Percentiles rank a stretch among this genome's conserved stretches.
Conservation (phyloP, 176 grass and related monocot species). For the Avena sativa region DNA sequence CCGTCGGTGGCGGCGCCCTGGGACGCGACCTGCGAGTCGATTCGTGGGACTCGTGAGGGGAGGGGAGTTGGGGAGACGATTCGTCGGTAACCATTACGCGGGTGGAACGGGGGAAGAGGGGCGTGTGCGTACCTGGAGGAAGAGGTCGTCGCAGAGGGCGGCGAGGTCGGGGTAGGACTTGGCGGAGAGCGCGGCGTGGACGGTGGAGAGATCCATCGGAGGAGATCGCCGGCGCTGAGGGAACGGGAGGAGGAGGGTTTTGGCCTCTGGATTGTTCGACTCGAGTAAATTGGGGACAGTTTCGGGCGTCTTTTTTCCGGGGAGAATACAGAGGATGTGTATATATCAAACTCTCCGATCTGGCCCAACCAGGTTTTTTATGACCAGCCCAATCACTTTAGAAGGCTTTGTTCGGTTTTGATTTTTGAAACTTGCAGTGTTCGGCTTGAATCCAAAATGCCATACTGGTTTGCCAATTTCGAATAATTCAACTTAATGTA, state of each 20-base stretch:
- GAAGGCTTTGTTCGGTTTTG: neutral
- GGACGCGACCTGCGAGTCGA: slow-evolving; percentile 57
- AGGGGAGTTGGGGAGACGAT: neutral
- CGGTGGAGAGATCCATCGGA: slow-evolving; percentile 73
- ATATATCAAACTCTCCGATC: neutral
- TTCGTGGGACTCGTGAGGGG: neutral
- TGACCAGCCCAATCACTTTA: neutral
- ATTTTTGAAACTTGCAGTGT: neutral
- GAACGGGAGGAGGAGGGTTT: neutral
- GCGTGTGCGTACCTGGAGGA: slow-evolving; percentile 53
- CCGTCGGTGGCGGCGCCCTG: slow-evolving; percentile 62
- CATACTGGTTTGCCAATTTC: no score
- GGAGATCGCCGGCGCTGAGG: slow-evolving; percentile 18
- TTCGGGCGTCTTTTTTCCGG: neutral
- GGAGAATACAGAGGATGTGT: neutral
- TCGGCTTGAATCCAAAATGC: neutral
- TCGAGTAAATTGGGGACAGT: neutral
- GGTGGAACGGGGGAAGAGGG: neutral
- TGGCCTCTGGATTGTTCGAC: neutral
- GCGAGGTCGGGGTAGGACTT: slow-evolving; percentile 59
- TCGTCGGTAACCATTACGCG: slow-evolving; percentile 9
- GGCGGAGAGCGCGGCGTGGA: slow-evolving; percentile 60
- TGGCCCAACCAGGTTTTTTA: neutral
- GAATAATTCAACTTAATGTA: no score
- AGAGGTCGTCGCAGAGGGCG: slow-evolving; percentile 72